A percentile compares a stretch with the other conserved stretches of the same genome.
Conservation (phyloP, 495 filamentous ascomycete genomes). For the Penicillium diatomitis region DNA sequence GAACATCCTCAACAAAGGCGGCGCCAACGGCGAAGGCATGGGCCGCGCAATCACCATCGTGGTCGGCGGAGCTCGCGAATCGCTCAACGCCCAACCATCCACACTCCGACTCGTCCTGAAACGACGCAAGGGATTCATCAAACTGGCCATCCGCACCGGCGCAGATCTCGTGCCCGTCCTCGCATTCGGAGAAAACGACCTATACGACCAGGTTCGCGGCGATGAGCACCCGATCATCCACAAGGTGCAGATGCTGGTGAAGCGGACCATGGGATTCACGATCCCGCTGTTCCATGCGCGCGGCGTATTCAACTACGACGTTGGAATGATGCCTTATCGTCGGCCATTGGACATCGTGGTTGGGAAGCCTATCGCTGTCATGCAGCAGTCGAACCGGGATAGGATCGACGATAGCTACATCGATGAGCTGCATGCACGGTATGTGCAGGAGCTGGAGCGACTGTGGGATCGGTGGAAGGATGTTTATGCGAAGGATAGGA, state of each 20-base stretch:
- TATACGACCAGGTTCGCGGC: conserved; percentile 80
- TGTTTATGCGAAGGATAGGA: conserved; percentile 62
- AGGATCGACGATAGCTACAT: conserved; percentile 65
- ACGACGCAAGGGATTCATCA: conserved; percentile 84
- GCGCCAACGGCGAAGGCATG: conserved; percentile 75
- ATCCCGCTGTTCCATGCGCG: conserved; percentile 82
- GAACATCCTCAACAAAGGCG: conserved; percentile 72
- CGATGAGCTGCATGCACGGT: conserved; percentile 66
- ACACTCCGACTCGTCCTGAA: conserved; percentile 66
- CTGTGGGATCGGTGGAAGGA: conserved; percentile 89
- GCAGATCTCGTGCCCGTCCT: conserved; percentile 89
- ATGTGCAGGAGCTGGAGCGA: conserved; percentile 68
- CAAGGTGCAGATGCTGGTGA: conserved; percentile 67
- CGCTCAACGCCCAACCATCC: conserved; percentile 73
- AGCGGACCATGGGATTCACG: conserved; percentile 84
- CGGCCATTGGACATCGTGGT: conserved; percentile 81
- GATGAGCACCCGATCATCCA: conserved; percentile 63
- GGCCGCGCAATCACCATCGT: conserved; percentile 95
- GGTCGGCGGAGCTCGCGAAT: conserved; percentile 85
- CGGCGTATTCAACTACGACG: conserved; percentile 96
- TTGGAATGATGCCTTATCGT: conserved; percentile 90
- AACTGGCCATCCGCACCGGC: conserved; percentile 79
- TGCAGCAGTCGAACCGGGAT: conserved; percentile 40
- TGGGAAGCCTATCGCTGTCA: conserved; percentile 66
- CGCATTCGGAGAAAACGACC: conserved; percentile 88